These are phyloP conservation scores for Mycena floridula DNA, from an alignment of 768 basidiomycete genomes.

Conservation along the genomic window DNA sequence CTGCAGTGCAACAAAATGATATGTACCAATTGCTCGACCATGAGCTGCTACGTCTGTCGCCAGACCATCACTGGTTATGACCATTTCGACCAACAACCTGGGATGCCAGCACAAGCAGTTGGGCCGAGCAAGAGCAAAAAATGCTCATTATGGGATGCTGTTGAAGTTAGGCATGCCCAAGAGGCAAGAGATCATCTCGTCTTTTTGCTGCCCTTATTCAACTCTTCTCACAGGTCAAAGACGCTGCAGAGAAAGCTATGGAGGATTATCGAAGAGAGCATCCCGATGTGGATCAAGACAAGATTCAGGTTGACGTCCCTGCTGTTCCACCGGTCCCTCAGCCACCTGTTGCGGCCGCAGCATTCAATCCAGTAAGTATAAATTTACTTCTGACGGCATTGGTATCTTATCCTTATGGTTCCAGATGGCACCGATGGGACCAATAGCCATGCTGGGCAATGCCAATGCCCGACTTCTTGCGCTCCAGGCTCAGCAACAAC, in stretches of 20 bases:
- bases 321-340: conserved; percentile 28
- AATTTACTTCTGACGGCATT: too few species aligned
- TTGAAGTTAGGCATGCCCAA: conserved; percentile 57
- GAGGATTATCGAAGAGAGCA: conserved; percentile 52
- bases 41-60: conserved; percentile 85
- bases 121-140: conserved; percentile 28
- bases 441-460: too few species aligned
- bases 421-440: too few species aligned
- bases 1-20: conserved; percentile 88
- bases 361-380: too few species aligned
- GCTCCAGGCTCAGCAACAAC: too few species aligned
- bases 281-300: conserved; percentile 56
- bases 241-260: conserved; percentile 60
- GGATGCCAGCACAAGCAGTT: conserved; percentile 1
- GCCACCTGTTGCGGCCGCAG: conserved; percentile 8
- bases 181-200: conserved; percentile 39
- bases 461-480: too few species aligned
- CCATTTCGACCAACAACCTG: conserved; percentile 45
- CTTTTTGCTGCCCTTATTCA: background rate
- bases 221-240: conserved; percentile 46
- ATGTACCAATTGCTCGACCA: conserved; percentile 62
- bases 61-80: conserved; percentile 69
- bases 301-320: conserved; percentile 63
- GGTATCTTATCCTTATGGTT: too few species aligned
- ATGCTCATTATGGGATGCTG: conserved; percentile 64